These are phyloP conservation scores for Eucalyptus tenuipes DNA, from an alignment of 345 rosid genomes.

Conservation along the genomic window DNA sequence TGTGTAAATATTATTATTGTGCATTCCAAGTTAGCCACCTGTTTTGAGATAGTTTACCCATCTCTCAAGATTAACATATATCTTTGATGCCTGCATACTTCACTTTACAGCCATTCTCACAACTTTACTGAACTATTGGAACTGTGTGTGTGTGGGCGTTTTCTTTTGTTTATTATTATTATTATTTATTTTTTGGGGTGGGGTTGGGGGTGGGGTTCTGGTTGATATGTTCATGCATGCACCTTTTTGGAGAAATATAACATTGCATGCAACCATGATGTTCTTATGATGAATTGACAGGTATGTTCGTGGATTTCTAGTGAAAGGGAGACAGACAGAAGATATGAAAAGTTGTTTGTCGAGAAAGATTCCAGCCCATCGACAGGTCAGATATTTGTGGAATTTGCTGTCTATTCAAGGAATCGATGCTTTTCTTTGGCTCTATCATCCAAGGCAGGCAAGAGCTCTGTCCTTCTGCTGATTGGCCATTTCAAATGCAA, in stretches of 20 bases:
- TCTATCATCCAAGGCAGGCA: conserved; percentile 86
- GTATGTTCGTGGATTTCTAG: conserved; percentile 50
- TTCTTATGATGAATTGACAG: conserved; percentile 11
- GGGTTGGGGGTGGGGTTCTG: no score
- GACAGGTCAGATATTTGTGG: conserved; percentile 57
- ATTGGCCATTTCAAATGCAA: conserved; percentile 66
- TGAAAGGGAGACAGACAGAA: conserved; percentile 37
- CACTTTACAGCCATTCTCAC: not conserved
- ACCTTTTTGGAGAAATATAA: not conserved
- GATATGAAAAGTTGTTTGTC: conserved; percentile 36
- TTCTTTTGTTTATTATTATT: no score
- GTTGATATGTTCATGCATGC: not conserved
- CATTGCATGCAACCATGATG: not conserved
- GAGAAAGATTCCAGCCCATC: conserved; percentile 46
- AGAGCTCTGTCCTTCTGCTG: conserved; percentile 61
- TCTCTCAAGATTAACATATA: not conserved
- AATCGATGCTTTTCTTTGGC: conserved; percentile 88
- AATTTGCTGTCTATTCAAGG: conserved; percentile 83
- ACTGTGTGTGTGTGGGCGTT: not conserved
- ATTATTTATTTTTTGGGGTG: no score
- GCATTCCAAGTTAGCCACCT: not conserved
- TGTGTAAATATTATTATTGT: not conserved
- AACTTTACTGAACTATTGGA: not conserved
- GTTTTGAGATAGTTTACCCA: not conserved
- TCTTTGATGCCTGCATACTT: not conserved